Conservation (phyloP, 1,284 basidiomycete species). For the Mycena citricolor region DNA sequence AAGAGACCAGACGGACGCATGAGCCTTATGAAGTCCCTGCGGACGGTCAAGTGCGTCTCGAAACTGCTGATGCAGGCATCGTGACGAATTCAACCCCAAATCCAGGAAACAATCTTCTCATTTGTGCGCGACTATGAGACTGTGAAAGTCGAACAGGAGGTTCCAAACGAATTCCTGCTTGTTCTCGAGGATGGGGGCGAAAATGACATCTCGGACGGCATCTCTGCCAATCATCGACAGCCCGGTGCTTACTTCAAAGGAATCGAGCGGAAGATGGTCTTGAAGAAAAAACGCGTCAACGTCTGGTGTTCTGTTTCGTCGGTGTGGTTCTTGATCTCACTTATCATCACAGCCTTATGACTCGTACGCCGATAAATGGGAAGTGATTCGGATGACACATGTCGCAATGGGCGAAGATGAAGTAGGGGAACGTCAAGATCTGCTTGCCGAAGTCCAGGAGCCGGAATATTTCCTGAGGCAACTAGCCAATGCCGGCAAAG, state of each 20-base stretch:
- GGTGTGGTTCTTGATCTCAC: slow-evolving; percentile 1
- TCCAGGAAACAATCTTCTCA: slow-evolving; percentile 65
- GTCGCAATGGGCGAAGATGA: slow-evolving; percentile 48
- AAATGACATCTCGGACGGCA: slow-evolving; percentile 34
- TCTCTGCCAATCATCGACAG: slow-evolving; percentile 27
- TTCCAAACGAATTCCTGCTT: slow-evolving; percentile 81
- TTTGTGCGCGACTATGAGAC: slow-evolving; percentile 83
- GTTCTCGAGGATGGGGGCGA: slow-evolving; percentile 62
- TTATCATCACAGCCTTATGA: slow-evolving; percentile 49
- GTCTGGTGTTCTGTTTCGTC: slow-evolving; percentile 42
- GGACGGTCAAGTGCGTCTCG: slow-evolving; percentile 47
- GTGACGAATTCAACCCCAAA: not conserved
- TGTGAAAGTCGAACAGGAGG: slow-evolving; percentile 79
- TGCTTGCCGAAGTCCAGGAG: slow-evolving; percentile 46
- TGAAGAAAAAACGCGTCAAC: slow-evolving; percentile 83
- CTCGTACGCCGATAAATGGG: slow-evolving; percentile 75
- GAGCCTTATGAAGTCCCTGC: slow-evolving; percentile 45
- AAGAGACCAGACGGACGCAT: slow-evolving; percentile 43
- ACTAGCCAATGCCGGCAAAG: slow-evolving; percentile 1
- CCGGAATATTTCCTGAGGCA: slow-evolving; percentile 40
- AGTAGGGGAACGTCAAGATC: slow-evolving; percentile 45
- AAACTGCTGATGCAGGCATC: not conserved
- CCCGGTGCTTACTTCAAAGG: slow-evolving; percentile 86
- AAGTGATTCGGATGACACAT: slow-evolving; percentile 67
- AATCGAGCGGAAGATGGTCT: slow-evolving; percentile 80